Evolutionary conservation across 169 alveolate species (phyloP), one percentile per base, ranked within the genome.

Genomic region (Plasmodium sp.): DNA sequence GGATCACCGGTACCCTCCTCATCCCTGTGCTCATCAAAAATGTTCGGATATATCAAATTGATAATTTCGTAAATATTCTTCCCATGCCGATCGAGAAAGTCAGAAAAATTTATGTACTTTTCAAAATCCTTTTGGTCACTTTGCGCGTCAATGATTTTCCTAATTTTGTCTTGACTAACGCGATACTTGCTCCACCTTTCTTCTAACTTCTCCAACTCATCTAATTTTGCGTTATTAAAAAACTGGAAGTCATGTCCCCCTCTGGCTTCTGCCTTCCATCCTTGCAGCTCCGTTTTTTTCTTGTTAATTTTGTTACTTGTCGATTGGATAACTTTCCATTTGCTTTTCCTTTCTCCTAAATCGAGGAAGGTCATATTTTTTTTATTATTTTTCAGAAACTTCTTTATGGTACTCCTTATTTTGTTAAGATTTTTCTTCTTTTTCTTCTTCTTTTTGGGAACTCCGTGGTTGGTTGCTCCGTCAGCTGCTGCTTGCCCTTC

Each of bases 211-310:
- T 93, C 84, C 54, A 90, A 72, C 22, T 86, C 94, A 86, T 86
- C 96, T 54, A 93, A 91, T 84, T 80, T 86, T 43, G 67, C 97
- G 34, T 56, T 81, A 85, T 98, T 97, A 92, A 97, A 98, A 96
- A 98, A 98, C 94, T 98, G 99, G 92, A 97, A 98, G 48, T 96
- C 98, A 93, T 98, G 98, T 5, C 99, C 99, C 3, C 99, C 99
- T 34, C 97, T 97, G 2, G 97, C 98, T 39, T 95, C 93, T 16
- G 98, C 98, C 91, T 98, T 97, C 99, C 99, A 98, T 41, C 99
- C 99, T 73, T 93, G 98, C 81, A 98, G 81, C 54, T 43, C 84
- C 83, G 73, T 45, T 83, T 91, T 83, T 72, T 84, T 81, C 36
- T 83, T 90, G 58, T 81, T 81, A 16, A 85, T 84, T 92, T 95